Percentiles rank a stretch among this genome's conserved stretches.
Conservation (phyloP, 352 stramenopile species). For the Globisporangium recalcitrans region DNA sequence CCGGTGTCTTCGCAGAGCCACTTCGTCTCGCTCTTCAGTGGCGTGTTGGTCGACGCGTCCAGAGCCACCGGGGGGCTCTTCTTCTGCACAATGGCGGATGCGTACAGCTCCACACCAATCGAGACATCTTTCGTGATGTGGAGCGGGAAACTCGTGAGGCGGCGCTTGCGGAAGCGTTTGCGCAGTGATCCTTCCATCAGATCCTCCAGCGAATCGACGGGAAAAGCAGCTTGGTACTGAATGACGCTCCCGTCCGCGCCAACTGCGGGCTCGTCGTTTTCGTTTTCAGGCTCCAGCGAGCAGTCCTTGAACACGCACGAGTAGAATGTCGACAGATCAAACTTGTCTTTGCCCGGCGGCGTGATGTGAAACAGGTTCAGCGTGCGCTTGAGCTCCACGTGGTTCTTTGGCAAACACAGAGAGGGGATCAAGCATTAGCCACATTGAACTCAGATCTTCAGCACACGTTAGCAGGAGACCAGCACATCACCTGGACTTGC, state of each 20-base stretch:
- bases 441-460: background rate
- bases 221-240: slow-evolving; percentile 61
- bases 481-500: slow-evolving; percentile 48
- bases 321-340: slow-evolving; percentile 63
- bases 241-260: slow-evolving; percentile 11
- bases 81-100: slow-evolving; percentile 47
- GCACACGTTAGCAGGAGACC: too few species aligned
- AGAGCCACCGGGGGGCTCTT: slow-evolving; percentile 59
- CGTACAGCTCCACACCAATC: slow-evolving; percentile 77
- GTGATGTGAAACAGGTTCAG: slow-evolving; percentile 79
- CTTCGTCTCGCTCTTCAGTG: slow-evolving; percentile 78
- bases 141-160: slow-evolving; percentile 57
- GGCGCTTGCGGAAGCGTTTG: slow-evolving; percentile 76
- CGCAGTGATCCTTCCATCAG: slow-evolving; percentile 72
- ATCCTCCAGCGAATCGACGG: slow-evolving; percentile 66
- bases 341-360: slow-evolving; percentile 41
- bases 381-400: slow-evolving; percentile 69
- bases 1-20: slow-evolving; percentile 84
- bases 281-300: slow-evolving; percentile 21
- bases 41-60: slow-evolving; percentile 64
- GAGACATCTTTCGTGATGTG: slow-evolving; percentile 69
- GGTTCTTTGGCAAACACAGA: slow-evolving; percentile 34
- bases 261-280: slow-evolving; percentile 19
- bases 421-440: background rate
- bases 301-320: slow-evolving; percentile 66